Base-by-base conservation (phyloP, 1,139 yeast species). In the Lodderomyces theae region DNA sequence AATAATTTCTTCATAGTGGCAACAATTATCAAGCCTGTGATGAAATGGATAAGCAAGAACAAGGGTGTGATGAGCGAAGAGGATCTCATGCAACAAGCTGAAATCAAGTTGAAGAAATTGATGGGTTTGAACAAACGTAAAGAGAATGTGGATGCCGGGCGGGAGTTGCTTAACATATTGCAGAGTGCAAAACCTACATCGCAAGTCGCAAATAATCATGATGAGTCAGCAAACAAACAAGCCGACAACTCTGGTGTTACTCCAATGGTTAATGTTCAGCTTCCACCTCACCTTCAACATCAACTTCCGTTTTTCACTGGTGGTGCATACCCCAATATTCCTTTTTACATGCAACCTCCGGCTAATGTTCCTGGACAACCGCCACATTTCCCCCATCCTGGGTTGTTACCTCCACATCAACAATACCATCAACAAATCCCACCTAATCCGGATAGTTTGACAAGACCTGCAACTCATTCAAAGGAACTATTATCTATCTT, bases 111-210 rank as follows among this genome's bases (percentile, higher is more conserved):
- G 69, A 84, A 83, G 65, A 61, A 69, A 21, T 66, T 82, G 45
- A 67, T 85, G 53, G 89, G 89, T 32, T 67, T 84, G 35, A 54
- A 53, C 34, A 45, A 48, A 40, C 57, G 53, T n/a, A 47, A 45
- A 44, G 56, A 47, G 44, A 53, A 48, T 28, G 40, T 68, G 22
- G 92, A 84, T 58, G 88, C 89, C 3, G 92, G 92, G 21, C 79
- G 92, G 68, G 92, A 82, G 43, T 61, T 85, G 45, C 70, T 85
- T 51, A 79, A 82, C 49, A 74, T 82, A 57, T 66, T 82, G 46
- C 86, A 82, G 52, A 69, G 72, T 19, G 74, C 69, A 13, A 66
- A 71, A 21, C 37, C 46, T 3, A 32, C 26, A 6, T 28, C 31
- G 12, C n/a, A 15, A 28, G 3, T 18, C 13, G 18, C 11, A 6